Conservation (phyloP, 345 rosid genomes). For the Hypericum androsaemum region DNA sequence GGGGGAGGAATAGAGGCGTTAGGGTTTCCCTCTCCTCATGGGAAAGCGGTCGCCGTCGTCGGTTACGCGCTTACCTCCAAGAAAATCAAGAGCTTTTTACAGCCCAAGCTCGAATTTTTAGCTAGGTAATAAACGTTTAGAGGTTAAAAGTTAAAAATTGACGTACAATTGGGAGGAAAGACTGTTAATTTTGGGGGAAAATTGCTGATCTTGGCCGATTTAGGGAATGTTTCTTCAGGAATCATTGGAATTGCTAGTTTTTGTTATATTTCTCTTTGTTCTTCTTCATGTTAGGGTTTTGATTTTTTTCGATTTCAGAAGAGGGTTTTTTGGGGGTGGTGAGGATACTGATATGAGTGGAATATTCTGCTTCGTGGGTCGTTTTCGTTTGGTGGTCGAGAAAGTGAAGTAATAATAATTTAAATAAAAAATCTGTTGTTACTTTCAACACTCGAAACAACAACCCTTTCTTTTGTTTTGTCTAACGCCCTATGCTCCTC, state of each 20-base stretch:
- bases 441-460: not conserved
- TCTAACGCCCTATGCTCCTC: not conserved
- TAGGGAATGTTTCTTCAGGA: not conserved
- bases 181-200: too few relatives aligned
- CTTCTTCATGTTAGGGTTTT: not conserved
- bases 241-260: not conserved
- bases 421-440: not conserved
- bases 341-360: not conserved
- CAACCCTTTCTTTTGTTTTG: not conserved
- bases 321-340: not conserved
- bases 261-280: not conserved
- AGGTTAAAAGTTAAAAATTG: too few relatives aligned
- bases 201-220: too few relatives aligned
- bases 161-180: too few relatives aligned
- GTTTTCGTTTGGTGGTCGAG: slow-evolving; percentile 1
- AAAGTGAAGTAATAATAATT: not conserved
- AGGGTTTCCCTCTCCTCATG: slow-evolving; percentile 19
- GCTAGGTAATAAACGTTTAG: slow-evolving; percentile 37
- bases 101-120: slow-evolving; percentile 61
- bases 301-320: not conserved
- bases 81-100: slow-evolving; percentile 67
- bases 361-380: not conserved
- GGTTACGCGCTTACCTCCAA: slow-evolving; percentile 82
- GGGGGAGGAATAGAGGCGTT: slow-evolving; percentile 10
- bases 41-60: slow-evolving; percentile 40